Percentiles rank a stretch among this genome's conserved stretches.
phyloP scores from a whole-genome alignment of 1,284 basidiomycete genomes.

The Veloboletus limbatus region DNA sequence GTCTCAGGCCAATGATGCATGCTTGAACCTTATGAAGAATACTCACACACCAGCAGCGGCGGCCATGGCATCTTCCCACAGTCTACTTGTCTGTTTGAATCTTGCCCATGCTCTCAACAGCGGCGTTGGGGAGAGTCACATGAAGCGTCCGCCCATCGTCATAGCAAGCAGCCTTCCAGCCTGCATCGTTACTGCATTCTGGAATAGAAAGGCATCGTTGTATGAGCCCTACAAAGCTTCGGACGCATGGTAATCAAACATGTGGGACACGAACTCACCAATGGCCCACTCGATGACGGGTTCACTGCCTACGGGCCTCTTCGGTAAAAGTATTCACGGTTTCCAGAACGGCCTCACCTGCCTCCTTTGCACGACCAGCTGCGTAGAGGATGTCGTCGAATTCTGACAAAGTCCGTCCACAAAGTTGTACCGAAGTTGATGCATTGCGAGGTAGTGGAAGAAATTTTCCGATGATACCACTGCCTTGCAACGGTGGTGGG shows the following conservation, averaged over 20 bases:
- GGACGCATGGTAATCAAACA: no score
- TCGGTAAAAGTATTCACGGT: neutral
- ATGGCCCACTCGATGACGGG: neutral
- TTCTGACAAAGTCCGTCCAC: constrained; percentile 10
- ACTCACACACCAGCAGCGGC: neutral
- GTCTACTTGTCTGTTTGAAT: neutral
- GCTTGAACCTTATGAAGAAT: no score
- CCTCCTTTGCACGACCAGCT: neutral
- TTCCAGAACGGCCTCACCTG: neutral
- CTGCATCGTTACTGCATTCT: accelerated
- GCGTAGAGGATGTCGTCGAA: neutral
- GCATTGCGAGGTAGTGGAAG: accelerated
- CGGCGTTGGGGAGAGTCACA: neutral
- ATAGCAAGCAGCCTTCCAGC: neutral
- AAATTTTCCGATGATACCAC: constrained; percentile 1
- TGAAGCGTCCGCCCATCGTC: neutral
- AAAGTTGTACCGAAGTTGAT: neutral
- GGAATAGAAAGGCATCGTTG: neutral
- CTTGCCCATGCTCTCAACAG: constrained; percentile 7
- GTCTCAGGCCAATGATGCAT: no score
- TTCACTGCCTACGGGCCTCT: neutral
- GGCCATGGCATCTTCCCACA: constrained; percentile 1
- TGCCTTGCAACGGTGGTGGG: neutral
- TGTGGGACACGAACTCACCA: neutral
- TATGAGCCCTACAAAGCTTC: neutral